phyloP scores from a whole-genome alignment of 116 monocot genomes.

The Iris pallida region DNA sequence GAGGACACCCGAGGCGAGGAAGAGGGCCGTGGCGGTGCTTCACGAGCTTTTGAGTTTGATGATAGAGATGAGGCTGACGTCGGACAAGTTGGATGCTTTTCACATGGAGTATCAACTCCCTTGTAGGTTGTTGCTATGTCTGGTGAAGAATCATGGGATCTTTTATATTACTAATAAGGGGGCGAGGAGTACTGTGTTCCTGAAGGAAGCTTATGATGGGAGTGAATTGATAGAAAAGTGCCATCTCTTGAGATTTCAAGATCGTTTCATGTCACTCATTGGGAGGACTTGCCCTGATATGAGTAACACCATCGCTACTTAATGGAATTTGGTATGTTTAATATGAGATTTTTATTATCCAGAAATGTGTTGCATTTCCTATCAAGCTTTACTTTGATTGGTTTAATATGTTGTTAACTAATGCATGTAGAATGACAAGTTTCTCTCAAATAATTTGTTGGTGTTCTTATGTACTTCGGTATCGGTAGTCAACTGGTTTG shows the following conservation, averaged over 20 bases:
- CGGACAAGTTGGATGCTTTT: slow-evolving; percentile 81
- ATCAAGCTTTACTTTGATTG: no score
- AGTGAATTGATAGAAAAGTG: slow-evolving; percentile 59
- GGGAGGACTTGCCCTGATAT: slow-evolving; percentile 37
- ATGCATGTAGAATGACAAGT: no score
- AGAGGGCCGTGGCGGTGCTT: slow-evolving; percentile 75
- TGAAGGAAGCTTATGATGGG: slow-evolving; percentile 88
- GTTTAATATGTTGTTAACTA: no score
- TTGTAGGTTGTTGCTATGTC: slow-evolving; percentile 72
- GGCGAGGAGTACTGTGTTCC: slow-evolving; percentile 72
- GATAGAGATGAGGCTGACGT: slow-evolving; percentile 68
- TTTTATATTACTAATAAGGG: slow-evolving; percentile 99
- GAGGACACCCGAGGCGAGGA: slow-evolving; percentile 70
- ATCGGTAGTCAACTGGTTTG: no score
- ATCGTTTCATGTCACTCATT: slow-evolving; percentile 58
- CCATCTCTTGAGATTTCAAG: slow-evolving; percentile 62
- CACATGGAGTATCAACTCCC: slow-evolving; percentile 84
- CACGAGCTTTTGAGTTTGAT: slow-evolving; percentile 85
- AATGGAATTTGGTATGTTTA: slow-evolving; percentile 5
- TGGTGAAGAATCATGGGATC: slow-evolving; percentile 98
- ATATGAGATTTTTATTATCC: background rate
- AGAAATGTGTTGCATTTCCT: background rate
- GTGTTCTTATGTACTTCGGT: no score
- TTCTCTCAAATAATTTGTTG: no score
- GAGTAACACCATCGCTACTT: slow-evolving; percentile 1